Evolutionary conservation across 352 stramenopile species (phyloP).

Genomic region (Globisporangium paroecandrum): DNA sequence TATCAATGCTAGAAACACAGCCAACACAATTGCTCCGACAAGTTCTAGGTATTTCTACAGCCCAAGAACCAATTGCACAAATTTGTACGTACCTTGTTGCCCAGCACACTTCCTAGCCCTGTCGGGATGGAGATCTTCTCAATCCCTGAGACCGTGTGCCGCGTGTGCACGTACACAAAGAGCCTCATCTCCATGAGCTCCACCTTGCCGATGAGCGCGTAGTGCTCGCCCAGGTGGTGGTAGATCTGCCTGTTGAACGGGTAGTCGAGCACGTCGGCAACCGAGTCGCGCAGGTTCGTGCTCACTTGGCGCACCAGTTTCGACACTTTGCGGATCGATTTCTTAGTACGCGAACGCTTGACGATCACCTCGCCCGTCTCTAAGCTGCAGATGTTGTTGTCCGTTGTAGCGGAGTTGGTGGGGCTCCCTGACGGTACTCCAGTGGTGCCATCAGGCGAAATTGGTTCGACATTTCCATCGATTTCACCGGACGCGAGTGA

Average conservation of each 20-base stretch:
- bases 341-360: slow-evolving; percentile 64
- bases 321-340: slow-evolving; percentile 63
- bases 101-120: slow-evolving; percentile 72
- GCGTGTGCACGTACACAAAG: slow-evolving; percentile 63
- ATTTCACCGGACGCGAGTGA: background rate
- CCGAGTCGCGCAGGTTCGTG: slow-evolving; percentile 58
- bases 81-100: slow-evolving; percentile 61
- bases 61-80: background rate
- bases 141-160: slow-evolving; percentile 50
- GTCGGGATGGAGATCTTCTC: slow-evolving; percentile 75
- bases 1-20: background rate
- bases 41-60: background rate
- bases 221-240: slow-evolving; percentile 55
- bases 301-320: slow-evolving; percentile 64
- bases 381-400: slow-evolving; percentile 16
- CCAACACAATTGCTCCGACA: background rate
- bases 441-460: background rate
- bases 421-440: background rate
- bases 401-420: background rate
- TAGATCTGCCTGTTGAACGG: slow-evolving; percentile 62
- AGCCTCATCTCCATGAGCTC: slow-evolving; percentile 84
- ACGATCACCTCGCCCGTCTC: slow-evolving; percentile 43
- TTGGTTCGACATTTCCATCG: background rate
- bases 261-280: slow-evolving; percentile 59
- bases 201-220: slow-evolving; percentile 57